These are phyloP conservation scores for Suhomyces kunorum DNA, from an alignment of 1,139 yeast species.

Conservation along the genomic window DNA sequence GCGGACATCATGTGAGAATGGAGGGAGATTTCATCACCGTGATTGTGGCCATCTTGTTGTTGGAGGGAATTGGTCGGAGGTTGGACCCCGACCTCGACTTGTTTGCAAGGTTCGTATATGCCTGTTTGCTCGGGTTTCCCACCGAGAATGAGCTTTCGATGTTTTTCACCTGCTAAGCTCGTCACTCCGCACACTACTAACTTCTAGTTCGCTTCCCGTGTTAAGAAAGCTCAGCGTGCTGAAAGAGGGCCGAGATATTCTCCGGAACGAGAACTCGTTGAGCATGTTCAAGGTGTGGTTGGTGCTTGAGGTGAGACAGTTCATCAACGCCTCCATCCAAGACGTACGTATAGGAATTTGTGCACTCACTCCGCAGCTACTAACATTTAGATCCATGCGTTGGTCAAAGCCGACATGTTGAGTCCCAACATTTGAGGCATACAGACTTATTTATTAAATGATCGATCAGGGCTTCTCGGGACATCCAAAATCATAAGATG, in stretches of 20 bases:
- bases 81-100: constrained; percentile 89
- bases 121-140: constrained; percentile 59
- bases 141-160: constrained; percentile 32
- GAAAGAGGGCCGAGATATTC: constrained; percentile 63
- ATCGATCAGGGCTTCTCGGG: too few relatives aligned
- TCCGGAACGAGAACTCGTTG: constrained; percentile 59
- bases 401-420: constrained; percentile 53
- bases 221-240: constrained; percentile 76
- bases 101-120: constrained; percentile 89
- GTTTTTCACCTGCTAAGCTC: constrained; percentile 6
- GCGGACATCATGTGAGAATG: constrained; percentile 94
- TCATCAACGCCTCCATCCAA: constrained; percentile 80
- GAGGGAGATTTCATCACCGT: constrained; percentile 96
- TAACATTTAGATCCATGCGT: constrained; percentile 42
- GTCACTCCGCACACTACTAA: constrained; percentile 25
- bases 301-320: constrained; percentile 84
- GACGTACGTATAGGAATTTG: constrained; percentile 44
- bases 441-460: too few relatives aligned
- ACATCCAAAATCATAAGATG: too few relatives aligned
- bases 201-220: constrained; percentile 78
- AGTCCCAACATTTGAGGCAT: constrained; percentile 50
- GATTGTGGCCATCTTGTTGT: constrained; percentile 80
- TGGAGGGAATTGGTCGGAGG: constrained; percentile 95
- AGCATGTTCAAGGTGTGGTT: constrained; percentile 91
- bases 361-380: too few relatives aligned